Evolutionary conservation across 768 basidiomycete genomes (phyloP), one percentile per base, ranked within the genome.

Genomic region (Kwoniella sp.): DNA sequence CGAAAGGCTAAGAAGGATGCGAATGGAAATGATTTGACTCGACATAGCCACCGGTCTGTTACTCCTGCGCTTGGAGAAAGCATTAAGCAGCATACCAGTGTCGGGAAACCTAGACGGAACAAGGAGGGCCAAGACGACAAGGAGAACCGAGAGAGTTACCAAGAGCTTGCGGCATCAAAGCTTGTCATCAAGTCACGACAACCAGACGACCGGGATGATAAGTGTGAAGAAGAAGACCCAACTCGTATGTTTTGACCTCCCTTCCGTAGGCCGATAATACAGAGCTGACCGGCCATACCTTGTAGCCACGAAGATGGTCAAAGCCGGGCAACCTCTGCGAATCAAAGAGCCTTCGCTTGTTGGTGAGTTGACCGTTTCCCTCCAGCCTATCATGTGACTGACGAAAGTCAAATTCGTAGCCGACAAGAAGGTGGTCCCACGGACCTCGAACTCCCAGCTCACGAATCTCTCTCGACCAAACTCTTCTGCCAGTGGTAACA

Each of bases 71-170:
- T 70, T 2, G 75, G 75, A 1, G 72, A 73, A 60, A 60, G 56
- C 37, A 76, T 76, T 68, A 76, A 71, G 51, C 74, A 76, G 51
- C 74, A 76, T 56, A 71, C 72, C 0, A 60, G 37, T n/a, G 51
- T 66, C 26, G 27, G 40, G 3, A 52, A 57, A 25, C 33, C 56
- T 21, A 64, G 24, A n/a, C 40, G n/a, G 9, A 12, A 44, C 13
- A 51, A 47, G 29, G 55, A 10, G 26, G 21, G 26, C 25, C 22
- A 27, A 9, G 48, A 65, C 10, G 63, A 48, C 21, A 64, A 61
- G n/a, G 64, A 61, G 33, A 55, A 64, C 36, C 30, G 51, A 27
- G 29, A 40, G 52, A 44, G 46, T n/a, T 46, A 46, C 27, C 29
- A 30, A 58, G 48, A 33, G 37, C 48, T 40, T 50, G 33, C 50